Percentiles rank a stretch among this genome's conserved stretches.
Evolutionary conservation across 306 rosid genomes (phyloP).

Genomic region (Begonia peltatifolia): DNA sequence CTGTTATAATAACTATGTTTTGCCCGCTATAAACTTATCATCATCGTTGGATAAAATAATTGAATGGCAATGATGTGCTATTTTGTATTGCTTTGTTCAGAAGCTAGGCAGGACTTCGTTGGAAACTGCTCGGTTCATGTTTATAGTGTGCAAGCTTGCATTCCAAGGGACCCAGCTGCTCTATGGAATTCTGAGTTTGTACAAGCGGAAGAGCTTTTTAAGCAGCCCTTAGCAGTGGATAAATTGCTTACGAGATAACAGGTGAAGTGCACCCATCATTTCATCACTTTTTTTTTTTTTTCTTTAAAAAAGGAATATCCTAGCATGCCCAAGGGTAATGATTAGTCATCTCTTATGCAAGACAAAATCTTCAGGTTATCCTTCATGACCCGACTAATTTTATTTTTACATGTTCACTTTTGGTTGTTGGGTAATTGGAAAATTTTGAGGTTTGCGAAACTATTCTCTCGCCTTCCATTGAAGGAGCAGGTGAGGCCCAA

Average conservation of each 20-base stretch:
- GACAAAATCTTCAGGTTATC: too few species aligned
- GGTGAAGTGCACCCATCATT: conserved; percentile 22
- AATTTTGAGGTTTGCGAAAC: too few species aligned
- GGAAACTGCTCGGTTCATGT: conserved; percentile 73
- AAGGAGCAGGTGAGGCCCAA: too few species aligned
- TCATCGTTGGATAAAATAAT: too few species aligned
- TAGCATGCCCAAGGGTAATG: too few species aligned
- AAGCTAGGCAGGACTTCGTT: conserved; percentile 69
- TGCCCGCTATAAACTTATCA: too few species aligned
- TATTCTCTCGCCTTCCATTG: too few species aligned
- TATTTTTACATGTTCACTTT: too few species aligned
- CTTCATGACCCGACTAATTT: too few species aligned
- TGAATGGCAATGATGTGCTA: background rate
- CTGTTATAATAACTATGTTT: too few species aligned
- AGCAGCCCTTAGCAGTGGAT: conserved; percentile 48
- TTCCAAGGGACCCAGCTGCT: conserved; percentile 84
- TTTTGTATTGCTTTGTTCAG: conserved; percentile 38
- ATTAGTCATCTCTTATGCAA: too few species aligned
- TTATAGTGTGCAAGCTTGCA: conserved; percentile 81
- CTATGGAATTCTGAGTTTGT: conserved; percentile 88
- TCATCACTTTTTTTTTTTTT: conserved; percentile 1
- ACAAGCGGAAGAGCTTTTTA: conserved; percentile 88
- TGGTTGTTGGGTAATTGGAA: too few species aligned
- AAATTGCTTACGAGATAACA: conserved; percentile 94
- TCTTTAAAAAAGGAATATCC: background rate